Base-by-base conservation (phyloP, 768 basidiomycete species). In the Boletus speciosus region DNA sequence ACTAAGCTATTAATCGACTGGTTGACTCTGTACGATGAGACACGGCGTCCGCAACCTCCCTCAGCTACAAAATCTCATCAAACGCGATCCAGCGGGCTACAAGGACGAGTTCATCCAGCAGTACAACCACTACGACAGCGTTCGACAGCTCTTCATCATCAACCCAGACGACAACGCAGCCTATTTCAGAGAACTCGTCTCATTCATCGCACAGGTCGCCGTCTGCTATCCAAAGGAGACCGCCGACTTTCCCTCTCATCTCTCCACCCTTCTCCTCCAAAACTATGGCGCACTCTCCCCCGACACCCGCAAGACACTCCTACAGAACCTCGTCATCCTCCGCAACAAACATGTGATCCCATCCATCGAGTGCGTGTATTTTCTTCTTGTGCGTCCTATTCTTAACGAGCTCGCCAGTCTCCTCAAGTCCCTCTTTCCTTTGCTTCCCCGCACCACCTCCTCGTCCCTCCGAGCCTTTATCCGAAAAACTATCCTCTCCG, bases 41-140 rank as follows among this genome's bases (percentile, higher is more conserved):
- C 60, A 55, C 4, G 60, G 60, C 5, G 34, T 47, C 23, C 79
- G 93, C 51, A 81, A 96, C 66, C 82, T 98, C 9, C 95, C 97
- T 0, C 93, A 97, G 66, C 80, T 99, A 8, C 96, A 98, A 70
- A 98, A 98, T 68, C 79, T 98, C 49, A 94, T 99, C 70, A 99
- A 99, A 68, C 82, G 97, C 41, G 93, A 97, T 69, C 90, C 96
- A 4, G 71, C 75, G 9, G 86, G 83, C 0, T 98, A 99, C 76
- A 88, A 83, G 67, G 96, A 98, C 57, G 97, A 99, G 63, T 99
- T 98, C 62, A 67, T 94, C 15, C 93, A 93, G 59, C 96, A 99
- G 78, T 97, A 93, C 88, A 91, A 90, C 56, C 92, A 96, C 70
- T 98, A 95, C 73, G 83, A 89, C 61, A 89, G 85, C 59, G 85